Evolutionary conservation across 2,329 filamentous ascomycete species (phyloP).

Genomic region (Aspergillus versicolor): DNA sequence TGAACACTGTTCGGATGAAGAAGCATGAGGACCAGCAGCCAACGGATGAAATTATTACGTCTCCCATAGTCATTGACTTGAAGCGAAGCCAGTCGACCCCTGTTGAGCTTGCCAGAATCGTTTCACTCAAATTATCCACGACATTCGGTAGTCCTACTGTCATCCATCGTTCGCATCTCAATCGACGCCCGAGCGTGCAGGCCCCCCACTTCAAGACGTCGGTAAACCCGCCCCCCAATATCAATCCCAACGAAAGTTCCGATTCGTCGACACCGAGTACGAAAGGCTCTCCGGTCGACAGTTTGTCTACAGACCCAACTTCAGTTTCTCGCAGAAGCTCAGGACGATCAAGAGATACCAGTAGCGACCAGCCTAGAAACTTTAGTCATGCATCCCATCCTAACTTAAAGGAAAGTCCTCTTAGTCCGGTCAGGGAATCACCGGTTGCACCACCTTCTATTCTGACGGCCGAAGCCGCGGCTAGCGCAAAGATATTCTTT

Average conservation of each 20-base stretch:
- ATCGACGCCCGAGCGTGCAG: conserved; percentile 33
- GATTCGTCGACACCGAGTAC: conserved; percentile 33
- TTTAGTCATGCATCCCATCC: neutral
- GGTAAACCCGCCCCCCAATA: conserved; percentile 13
- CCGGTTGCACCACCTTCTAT: conserved; percentile 32
- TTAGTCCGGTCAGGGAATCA: conserved; percentile 14
- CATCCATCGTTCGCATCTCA: conserved; percentile 37
- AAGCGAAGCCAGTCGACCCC: conserved; percentile 26
- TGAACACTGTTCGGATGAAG: neutral
- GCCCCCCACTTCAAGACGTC: conserved; percentile 19
- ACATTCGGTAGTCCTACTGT: conserved; percentile 43
- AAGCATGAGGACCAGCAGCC: neutral
- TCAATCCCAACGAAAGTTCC: conserved; percentile 33
- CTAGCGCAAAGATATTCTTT: conserved; percentile 80
- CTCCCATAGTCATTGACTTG: neutral
- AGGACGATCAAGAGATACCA: conserved; percentile 12
- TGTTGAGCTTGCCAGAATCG: conserved; percentile 30
- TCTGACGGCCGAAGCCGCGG: conserved; percentile 71
- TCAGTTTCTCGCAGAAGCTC: conserved; percentile 22
- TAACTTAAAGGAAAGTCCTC: neutral
- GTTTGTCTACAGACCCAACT: conserved; percentile 36
- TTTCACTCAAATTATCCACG: conserved; percentile 39
- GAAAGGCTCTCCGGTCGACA: conserved; percentile 29
- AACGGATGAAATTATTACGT: neutral
- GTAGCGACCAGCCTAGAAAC: conserved; percentile 1